A percentile compares a stretch with the other conserved stretches of the same genome.
Evolutionary conservation across 2,329 filamentous ascomycete genomes (phyloP).

Genomic region (Cladosporium oxysporum): DNA sequence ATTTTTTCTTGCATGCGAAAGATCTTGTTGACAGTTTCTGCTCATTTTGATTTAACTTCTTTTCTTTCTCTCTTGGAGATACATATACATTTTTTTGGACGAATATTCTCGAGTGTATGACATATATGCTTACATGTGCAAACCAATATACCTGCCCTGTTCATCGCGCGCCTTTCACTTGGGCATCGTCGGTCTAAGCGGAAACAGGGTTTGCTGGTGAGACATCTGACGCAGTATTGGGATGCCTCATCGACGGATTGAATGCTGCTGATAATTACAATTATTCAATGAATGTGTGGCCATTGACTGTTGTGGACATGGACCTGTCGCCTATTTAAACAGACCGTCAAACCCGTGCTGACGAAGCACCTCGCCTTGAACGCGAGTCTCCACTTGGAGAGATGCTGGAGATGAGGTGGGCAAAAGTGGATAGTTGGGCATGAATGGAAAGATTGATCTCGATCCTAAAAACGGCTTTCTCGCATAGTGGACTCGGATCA

Average conservation of each 20-base stretch:
- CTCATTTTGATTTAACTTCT: not conserved
- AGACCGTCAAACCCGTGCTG: not conserved
- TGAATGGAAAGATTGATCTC: not conserved
- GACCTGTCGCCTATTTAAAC: not conserved
- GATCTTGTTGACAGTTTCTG: not conserved
- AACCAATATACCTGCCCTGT: not conserved
- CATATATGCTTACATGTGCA: not conserved
- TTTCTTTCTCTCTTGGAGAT: not conserved
- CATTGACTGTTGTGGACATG: not conserved
- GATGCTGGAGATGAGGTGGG: not conserved
- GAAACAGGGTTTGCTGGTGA: not conserved
- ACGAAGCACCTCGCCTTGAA: not conserved
- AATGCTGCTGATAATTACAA: not conserved
- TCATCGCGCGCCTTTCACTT: not conserved
- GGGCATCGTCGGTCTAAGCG: not conserved
- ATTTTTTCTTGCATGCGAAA: not conserved
- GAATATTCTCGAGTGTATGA: not conserved
- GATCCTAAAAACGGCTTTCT: not conserved
- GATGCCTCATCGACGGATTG: not conserved
- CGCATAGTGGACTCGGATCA: not conserved
- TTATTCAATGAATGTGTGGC: not conserved
- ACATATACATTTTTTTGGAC: not conserved
- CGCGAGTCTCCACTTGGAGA: not conserved
- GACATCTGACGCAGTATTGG: not conserved
- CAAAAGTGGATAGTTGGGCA: slow-evolving; percentile 1